phyloP scores from a whole-genome alignment of 2,329 filamentous ascomycete genomes.

The Endoconidiophora polonica region DNA sequence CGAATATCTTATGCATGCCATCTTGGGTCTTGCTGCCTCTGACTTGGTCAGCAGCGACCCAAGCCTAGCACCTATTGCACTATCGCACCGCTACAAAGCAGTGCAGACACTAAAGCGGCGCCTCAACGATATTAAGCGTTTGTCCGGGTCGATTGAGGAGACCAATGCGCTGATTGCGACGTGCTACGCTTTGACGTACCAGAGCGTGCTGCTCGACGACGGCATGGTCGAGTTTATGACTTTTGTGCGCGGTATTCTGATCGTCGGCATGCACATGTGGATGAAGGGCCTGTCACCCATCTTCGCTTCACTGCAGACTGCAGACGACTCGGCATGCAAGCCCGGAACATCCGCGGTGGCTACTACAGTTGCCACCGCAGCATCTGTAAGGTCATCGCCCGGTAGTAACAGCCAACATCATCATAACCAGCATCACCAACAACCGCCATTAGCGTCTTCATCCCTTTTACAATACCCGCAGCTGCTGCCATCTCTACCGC shows the following conservation, averaged over 20 bases:
- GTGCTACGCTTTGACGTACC: constrained; percentile 42
- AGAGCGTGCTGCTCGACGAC: constrained; percentile 39
- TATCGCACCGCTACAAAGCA: constrained; percentile 48
- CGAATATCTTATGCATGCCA: constrained; percentile 54
- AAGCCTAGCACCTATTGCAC: constrained; percentile 37
- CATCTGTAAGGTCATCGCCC: not conserved
- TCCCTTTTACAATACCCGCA: not conserved
- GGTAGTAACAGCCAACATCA: not conserved
- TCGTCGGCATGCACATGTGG: constrained; percentile 38
- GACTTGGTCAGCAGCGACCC: constrained; percentile 38
- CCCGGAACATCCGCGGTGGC: not conserved
- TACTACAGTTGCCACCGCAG: not conserved
- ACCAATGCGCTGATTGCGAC: constrained; percentile 42
- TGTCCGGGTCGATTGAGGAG: constrained; percentile 30
- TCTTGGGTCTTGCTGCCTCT: constrained; percentile 50
- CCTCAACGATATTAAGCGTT: constrained; percentile 26
- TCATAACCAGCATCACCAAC: not conserved
- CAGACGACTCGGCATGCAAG: not conserved
- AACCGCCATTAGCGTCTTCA: not conserved
- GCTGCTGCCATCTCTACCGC: constrained; percentile 27
- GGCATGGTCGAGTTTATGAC: constrained; percentile 45
- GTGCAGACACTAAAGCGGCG: constrained; percentile 44
- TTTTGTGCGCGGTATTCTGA: constrained; percentile 39
- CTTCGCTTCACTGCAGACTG: constrained; percentile 19
- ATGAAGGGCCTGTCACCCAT: constrained; percentile 31